Conservation (phyloP, 352 stramenopile species). For the Phytophthora idaei region DNA sequence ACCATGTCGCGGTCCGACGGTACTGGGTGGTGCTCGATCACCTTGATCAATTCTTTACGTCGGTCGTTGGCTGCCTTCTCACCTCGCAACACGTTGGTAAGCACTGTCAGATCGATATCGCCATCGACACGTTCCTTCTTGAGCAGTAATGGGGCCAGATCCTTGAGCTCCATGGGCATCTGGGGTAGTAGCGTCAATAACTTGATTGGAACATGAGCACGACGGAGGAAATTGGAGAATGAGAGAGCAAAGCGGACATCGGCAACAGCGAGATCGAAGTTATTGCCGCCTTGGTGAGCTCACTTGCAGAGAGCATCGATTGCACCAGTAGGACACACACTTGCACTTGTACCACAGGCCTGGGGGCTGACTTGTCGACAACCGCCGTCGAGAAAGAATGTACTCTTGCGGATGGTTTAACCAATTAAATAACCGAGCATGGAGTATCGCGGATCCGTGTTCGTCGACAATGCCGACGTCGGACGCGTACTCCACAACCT, state of each 20-base stretch:
- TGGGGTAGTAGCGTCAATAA: background rate
- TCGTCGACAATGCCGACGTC: too few relatives aligned
- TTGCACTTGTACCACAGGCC: too few relatives aligned
- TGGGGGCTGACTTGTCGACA: too few relatives aligned
- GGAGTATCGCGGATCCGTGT: too few relatives aligned
- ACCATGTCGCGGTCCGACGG: conserved; percentile 19
- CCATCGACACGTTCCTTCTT: conserved; percentile 23
- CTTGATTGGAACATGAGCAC: background rate
- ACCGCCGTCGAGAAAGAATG: too few relatives aligned
- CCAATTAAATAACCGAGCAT: too few relatives aligned
- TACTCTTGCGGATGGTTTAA: too few relatives aligned
- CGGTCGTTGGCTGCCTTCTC: conserved; percentile 17
- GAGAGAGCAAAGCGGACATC: background rate
- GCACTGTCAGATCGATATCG: conserved; percentile 3
- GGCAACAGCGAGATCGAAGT: background rate
- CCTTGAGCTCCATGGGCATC: conserved; percentile 25
- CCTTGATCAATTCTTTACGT: conserved; percentile 18
- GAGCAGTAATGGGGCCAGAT: conserved; percentile 28
- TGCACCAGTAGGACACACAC: too few relatives aligned
- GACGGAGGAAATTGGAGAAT: background rate
- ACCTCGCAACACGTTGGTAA: conserved; percentile 18
- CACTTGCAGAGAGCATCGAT: too few relatives aligned
- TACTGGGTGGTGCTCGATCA: conserved; percentile 26
- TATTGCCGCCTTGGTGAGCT: background rate
- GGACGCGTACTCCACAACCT: too few relatives aligned